A percentile compares a stretch with the other conserved stretches of the same genome.
phyloP scores from a whole-genome alignment of 305 asterid species.

The Fraxinus floribunda region DNA sequence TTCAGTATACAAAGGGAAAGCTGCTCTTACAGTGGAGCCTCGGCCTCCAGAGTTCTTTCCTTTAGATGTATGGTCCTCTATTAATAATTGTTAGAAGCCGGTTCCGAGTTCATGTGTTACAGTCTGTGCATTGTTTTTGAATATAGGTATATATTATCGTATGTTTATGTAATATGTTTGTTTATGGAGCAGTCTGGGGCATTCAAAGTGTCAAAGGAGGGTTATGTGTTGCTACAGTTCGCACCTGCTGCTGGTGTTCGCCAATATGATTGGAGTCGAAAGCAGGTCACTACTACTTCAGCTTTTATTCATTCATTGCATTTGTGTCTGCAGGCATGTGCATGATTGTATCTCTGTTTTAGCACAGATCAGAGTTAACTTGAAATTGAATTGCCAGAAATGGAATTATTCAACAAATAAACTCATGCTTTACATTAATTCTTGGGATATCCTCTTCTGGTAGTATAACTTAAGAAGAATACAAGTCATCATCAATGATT shows the following conservation, averaged over 20 bases:
- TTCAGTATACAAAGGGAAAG: constrained; percentile 84
- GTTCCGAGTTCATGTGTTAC: neutral
- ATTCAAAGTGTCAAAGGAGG: constrained; percentile 77
- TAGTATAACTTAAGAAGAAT: neutral
- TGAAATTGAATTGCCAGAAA: neutral
- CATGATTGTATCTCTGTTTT: neutral
- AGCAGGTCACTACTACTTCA: constrained; percentile 56
- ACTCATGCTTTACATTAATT: neutral
- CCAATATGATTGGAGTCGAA: constrained; percentile 92
- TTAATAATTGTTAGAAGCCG: neutral
- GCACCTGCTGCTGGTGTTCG: constrained; percentile 91
- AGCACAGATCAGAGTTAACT: neutral
- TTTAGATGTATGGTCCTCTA: constrained; percentile 54
- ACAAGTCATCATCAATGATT: neutral
- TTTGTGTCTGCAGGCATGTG: neutral
- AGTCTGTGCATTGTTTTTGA: constrained; percentile 7
- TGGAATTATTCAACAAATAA: neutral
- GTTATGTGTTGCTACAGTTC: constrained; percentile 74
- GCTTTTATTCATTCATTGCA: neutral
- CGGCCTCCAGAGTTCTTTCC: constrained; percentile 79
- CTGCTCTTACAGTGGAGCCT: constrained; percentile 80
- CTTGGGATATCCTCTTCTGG: neutral
- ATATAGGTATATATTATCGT: neutral
- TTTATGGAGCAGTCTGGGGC: constrained; percentile 76
- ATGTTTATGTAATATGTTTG: neutral